Evolutionary conservation across 2,329 filamentous ascomycete genomes (phyloP).

Genomic region (Aureobasidium sp.): DNA sequence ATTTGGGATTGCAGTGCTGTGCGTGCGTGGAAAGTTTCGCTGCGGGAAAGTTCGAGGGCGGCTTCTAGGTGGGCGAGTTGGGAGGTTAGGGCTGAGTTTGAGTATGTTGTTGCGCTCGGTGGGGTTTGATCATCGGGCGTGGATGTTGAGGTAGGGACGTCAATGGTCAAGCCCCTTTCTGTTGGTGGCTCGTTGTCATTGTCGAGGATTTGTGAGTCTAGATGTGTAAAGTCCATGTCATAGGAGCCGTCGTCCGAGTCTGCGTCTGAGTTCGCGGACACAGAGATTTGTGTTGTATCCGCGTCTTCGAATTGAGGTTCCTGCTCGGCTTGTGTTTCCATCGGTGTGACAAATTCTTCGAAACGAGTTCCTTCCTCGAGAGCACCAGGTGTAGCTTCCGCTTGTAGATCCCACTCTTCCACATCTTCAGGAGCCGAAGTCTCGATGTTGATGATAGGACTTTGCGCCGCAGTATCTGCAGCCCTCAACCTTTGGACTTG

Average conservation of each 20-base stretch:
- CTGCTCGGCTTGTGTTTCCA: background rate
- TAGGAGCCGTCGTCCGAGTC: background rate
- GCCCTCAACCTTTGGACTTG: background rate
- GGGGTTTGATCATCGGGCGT: background rate
- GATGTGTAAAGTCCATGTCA: background rate
- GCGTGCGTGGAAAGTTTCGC: background rate
- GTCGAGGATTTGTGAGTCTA: background rate
- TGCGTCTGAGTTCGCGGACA: background rate
- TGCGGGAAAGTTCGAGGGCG: background rate
- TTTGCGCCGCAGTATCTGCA: background rate
- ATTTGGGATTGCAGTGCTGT: background rate
- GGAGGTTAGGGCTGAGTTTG: background rate
- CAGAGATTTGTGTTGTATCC: background rate
- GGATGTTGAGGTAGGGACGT: background rate
- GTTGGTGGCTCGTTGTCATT: background rate
- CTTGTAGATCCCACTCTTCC: background rate
- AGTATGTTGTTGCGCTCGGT: background rate
- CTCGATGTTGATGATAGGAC: background rate
- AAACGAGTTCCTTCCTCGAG: background rate
- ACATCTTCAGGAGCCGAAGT: background rate
- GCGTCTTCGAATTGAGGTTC: background rate
- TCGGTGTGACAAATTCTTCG: background rate
- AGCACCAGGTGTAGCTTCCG: background rate
- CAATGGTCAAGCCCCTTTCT: background rate
- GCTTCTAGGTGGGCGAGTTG: slow-evolving; percentile 7